phyloP scores from a whole-genome alignment of 306 rosid species.

The Cucurbita moschata region DNA sequence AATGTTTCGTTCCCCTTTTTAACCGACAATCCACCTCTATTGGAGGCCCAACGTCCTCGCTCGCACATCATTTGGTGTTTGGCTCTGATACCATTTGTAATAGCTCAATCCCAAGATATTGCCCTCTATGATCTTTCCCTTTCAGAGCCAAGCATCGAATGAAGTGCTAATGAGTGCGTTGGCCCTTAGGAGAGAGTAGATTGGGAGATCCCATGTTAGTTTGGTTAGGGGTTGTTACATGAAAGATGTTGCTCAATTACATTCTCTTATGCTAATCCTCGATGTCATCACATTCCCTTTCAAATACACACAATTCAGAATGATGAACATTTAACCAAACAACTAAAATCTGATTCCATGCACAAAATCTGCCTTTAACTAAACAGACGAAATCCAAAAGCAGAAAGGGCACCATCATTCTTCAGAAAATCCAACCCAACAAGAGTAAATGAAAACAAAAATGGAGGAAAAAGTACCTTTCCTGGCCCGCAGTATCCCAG shows the following conservation, averaged over 20 bases:
- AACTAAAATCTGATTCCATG: background rate
- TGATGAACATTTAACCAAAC: background rate
- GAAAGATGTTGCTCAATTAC: background rate
- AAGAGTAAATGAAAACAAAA: background rate
- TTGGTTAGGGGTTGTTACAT: background rate
- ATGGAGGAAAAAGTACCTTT: slow-evolving; percentile 38
- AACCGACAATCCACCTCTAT: no score
- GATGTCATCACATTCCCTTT: background rate
- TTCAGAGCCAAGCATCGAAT: no score
- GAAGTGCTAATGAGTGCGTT: no score
- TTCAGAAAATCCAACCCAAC: background rate
- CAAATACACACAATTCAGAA: background rate
- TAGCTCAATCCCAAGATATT: no score
- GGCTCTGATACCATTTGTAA: no score
- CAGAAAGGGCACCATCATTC: background rate
- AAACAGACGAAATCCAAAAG: background rate
- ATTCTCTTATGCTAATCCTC: background rate
- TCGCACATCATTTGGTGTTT: no score
- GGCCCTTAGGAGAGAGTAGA: no score
- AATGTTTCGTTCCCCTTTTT: no score
- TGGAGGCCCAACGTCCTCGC: no score
- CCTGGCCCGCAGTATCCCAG: slow-evolving; percentile 99
- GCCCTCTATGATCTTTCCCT: no score
- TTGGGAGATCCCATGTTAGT: no score
- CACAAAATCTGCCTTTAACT: background rate